phyloP scores from a whole-genome alignment of 1,284 basidiomycete species.

The Boletus sp. region DNA sequence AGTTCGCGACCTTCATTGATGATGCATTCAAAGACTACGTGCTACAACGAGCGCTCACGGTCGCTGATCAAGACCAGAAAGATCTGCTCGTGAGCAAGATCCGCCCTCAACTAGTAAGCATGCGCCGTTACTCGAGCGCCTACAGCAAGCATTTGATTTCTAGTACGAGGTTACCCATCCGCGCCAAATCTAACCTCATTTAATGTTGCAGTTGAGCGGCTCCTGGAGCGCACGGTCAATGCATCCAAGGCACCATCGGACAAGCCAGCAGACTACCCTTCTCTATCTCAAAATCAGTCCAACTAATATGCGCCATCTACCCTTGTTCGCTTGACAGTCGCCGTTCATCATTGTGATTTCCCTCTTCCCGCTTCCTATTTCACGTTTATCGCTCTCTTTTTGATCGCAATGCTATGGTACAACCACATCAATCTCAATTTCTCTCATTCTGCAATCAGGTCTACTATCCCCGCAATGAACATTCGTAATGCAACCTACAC shows the following conservation, averaged over 20 bases:
- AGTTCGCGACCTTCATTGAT: conserved; percentile 3
- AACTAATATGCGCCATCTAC: conserved; percentile 12
- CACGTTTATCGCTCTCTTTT: conserved; percentile 14
- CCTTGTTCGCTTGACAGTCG: conserved; percentile 9
- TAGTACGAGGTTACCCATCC: conserved; percentile 47
- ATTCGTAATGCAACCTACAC: conserved; percentile 36
- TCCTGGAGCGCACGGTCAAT: conserved; percentile 47
- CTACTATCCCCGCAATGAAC: conserved; percentile 35
- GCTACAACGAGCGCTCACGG: conserved; percentile 68
- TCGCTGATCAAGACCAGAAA: conserved; percentile 72
- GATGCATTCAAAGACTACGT: conserved; percentile 61
- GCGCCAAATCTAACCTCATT: conserved; percentile 6
- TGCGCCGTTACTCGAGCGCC: conserved; percentile 67
- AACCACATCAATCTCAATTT: conserved; percentile 29
- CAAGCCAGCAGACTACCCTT: conserved; percentile 32
- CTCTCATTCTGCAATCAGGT: conserved; percentile 29
- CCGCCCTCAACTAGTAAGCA: conserved; percentile 61
- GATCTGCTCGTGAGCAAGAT: conserved; percentile 60
- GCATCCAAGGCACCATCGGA: conserved; percentile 24
- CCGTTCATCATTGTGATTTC: conserved; percentile 10
- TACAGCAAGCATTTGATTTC: conserved; percentile 78
- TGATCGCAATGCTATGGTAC: conserved; percentile 40
- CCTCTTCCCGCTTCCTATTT: conserved; percentile 7
- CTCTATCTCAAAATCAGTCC: conserved; percentile 22
- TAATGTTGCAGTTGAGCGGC: conserved; percentile 54